Evolutionary conservation across 2,329 filamentous ascomycete genomes (phyloP).

Genomic region (Phyllosticta citriasiana): DNA sequence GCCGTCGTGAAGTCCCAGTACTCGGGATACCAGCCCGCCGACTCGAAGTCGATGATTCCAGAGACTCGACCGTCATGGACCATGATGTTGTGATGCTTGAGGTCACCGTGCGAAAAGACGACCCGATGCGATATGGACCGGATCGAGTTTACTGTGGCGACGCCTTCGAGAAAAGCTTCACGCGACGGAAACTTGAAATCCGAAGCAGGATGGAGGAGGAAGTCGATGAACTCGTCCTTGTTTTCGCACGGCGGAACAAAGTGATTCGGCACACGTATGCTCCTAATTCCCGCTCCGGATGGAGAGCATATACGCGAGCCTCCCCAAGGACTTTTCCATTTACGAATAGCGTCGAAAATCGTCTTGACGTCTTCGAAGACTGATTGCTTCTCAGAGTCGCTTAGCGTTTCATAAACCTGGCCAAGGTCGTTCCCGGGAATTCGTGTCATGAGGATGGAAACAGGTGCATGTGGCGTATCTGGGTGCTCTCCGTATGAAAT

Average conservation of each 20-base stretch:
- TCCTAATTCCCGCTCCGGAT: neutral
- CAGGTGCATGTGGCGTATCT: neutral
- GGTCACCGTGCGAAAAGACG: constrained; percentile 17
- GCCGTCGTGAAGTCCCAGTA: constrained; percentile 14
- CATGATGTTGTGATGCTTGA: constrained; percentile 17
- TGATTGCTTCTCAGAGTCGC: too few relatives aligned
- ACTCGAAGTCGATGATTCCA: constrained; percentile 19
- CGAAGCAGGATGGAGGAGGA: too few relatives aligned
- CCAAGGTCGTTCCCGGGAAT: neutral
- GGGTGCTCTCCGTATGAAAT: neutral
- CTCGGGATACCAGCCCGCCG: constrained; percentile 18
- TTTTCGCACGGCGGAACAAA: neutral
- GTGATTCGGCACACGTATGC: neutral
- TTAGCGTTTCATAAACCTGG: neutral
- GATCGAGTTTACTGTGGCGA: neutral
- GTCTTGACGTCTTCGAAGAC: too few relatives aligned
- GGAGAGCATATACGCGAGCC: neutral
- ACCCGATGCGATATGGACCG: constrained; percentile 9
- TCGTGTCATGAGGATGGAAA: neutral
- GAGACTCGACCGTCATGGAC: constrained; percentile 15
- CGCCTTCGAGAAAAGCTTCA: too few relatives aligned
- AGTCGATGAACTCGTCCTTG: neutral
- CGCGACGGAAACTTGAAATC: too few relatives aligned
- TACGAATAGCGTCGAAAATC: neutral
- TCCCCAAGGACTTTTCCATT: neutral